Percentiles rank a stretch among this genome's conserved stretches.
Evolutionary conservation across 2,329 filamentous ascomycete genomes (phyloP).

Genomic region (Metarhizium brunneum): DNA sequence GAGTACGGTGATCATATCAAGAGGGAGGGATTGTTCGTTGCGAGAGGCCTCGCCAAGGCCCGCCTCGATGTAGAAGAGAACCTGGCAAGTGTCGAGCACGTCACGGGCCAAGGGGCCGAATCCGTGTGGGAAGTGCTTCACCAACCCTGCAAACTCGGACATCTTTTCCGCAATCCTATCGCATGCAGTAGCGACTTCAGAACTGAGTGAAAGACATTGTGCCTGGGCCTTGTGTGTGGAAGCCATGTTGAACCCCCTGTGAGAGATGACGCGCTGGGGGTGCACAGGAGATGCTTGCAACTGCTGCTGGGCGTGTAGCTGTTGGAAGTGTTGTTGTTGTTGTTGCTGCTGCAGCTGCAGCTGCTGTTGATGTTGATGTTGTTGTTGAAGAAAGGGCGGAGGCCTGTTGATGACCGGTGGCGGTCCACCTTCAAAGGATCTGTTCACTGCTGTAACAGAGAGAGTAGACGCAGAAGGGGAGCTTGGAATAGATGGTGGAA

Average conservation of each 20-base stretch:
- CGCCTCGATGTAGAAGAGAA: conserved; percentile 59
- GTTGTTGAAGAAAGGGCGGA: not conserved
- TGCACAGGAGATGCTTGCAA: not conserved
- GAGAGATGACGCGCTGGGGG: not conserved
- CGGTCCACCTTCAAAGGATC: conserved; percentile 3
- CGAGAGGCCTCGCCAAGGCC: conserved; percentile 47
- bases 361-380: not conserved
- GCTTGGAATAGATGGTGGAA: conserved; percentile 4
- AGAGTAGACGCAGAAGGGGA: conserved; percentile 3
- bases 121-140: conserved; percentile 43
- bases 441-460: conserved; percentile 3
- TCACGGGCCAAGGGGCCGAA: conserved; percentile 53
- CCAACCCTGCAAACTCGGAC: conserved; percentile 52
- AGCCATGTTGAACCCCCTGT: conserved; percentile 8
- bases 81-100: conserved; percentile 57
- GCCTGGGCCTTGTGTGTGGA: conserved; percentile 18
- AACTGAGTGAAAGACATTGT: conserved; percentile 36
- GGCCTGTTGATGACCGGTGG: not conserved
- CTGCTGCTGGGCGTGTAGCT: not conserved
- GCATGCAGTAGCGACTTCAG: conserved; percentile 47
- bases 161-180: conserved; percentile 57
- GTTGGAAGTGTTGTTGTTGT: not conserved
- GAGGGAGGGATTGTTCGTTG: conserved; percentile 43
- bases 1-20: conserved; percentile 53
- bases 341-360: not conserved